Conservation (phyloP, 495 filamentous ascomycete species). For the Talaromyces thailandensis region DNA sequence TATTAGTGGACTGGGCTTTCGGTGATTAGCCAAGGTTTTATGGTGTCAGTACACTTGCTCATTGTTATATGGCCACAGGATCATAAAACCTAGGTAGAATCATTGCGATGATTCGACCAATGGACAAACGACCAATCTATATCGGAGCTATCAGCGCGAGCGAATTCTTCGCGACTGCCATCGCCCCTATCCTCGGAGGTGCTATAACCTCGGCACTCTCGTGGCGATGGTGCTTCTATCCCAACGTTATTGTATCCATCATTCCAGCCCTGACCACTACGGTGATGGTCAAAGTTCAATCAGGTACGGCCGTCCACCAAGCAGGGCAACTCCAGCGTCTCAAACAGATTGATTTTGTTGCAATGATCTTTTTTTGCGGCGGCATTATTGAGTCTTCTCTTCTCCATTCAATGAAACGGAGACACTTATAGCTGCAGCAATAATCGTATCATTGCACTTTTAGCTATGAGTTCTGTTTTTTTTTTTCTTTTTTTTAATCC, state of each 20-base stretch:
- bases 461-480: background rate
- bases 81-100: background rate
- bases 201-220: background rate
- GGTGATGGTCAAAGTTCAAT: background rate
- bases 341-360: background rate
- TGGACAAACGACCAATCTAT: background rate
- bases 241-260: background rate
- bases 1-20: background rate
- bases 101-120: background rate
- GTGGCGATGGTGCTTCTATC: background rate
- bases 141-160: background rate
- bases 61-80: background rate
- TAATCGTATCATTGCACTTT: background rate
- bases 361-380: background rate
- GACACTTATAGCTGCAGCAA: background rate
- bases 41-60: background rate
- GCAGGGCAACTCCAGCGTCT: background rate
- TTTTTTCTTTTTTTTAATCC: background rate
- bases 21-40: background rate
- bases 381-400: background rate
- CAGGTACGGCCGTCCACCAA: background rate
- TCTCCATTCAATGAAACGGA: background rate
- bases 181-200: background rate
- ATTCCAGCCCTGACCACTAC: background rate
- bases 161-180: background rate